These are phyloP conservation scores for Mucor plumbeus DNA, from an alignment of 371 early-diverging fungal species.

Conservation along the genomic window DNA sequence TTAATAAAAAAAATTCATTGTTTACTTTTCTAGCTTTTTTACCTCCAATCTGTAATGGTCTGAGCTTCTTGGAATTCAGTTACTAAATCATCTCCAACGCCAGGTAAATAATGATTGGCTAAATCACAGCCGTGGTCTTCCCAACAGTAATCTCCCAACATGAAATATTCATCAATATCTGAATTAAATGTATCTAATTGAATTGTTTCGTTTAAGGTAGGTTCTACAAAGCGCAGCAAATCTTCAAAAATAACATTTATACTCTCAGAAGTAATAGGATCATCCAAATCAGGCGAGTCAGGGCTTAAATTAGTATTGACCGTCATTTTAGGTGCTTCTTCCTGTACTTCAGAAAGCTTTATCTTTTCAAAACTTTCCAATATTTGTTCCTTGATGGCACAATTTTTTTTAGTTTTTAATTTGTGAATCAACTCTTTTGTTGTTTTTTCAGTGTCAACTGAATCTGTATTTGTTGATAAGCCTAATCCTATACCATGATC, in stretches of 20 bases:
- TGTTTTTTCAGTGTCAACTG: conserved; percentile 19
- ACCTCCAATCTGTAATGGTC: conserved; percentile 69
- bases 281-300: conserved; percentile 1
- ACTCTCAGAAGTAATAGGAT: not conserved
- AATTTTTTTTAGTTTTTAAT: conserved; percentile 43
- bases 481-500: conserved; percentile 42
- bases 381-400: conserved; percentile 38
- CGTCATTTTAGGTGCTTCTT: conserved; percentile 1
- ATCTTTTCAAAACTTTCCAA: conserved; percentile 42
- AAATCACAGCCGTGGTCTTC: conserved; percentile 70
- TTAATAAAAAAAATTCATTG: not conserved
- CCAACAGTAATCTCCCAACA: conserved; percentile 70
- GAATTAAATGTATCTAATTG: conserved; percentile 46
- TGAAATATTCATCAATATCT: conserved; percentile 49
- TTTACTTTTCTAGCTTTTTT: conserved; percentile 12
- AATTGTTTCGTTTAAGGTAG: conserved; percentile 13
- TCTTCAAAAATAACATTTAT: conserved; percentile 50
- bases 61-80: conserved; percentile 64
- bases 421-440: conserved; percentile 37
- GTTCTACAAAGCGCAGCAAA: conserved; percentile 52
- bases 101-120: conserved; percentile 66
- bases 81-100: conserved; percentile 63
- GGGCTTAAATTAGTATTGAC: conserved; percentile 15
- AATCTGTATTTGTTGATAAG: conserved; percentile 24
- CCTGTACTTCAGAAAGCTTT: conserved; percentile 11